Evolutionary conservation across 2,329 filamentous ascomycete species (phyloP), one percentile per base, ranked within the genome.

Genomic region (Fusarium temperatum): DNA sequence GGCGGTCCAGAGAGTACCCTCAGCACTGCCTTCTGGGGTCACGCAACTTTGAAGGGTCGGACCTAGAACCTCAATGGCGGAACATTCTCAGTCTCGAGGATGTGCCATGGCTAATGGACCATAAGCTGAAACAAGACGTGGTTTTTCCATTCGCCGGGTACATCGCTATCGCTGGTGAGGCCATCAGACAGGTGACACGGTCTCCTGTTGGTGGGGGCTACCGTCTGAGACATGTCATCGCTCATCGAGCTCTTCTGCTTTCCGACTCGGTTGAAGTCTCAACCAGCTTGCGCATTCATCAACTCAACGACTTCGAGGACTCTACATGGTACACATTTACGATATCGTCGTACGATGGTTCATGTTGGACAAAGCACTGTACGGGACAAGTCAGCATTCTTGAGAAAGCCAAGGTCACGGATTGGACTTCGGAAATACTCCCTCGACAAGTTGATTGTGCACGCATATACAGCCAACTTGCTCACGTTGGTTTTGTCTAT

Each of bases 131-230:
- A 1, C 4, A 55, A 2, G 56, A 71, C 6, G 51, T 58, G 4
- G 66, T 71, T 4, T 85, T 83, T 6, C 68, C 68, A 2, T 66
- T 70, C 3, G 56, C 60, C 1, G 66, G 55, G 2, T 71, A 71
- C 55, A 75, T 87, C 6, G 81, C 84, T 26, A 86, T 89, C 81
- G 85, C 83, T 1, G 64, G 85, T 0, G 85, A 87, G 67, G 85
- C 84, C 11, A 28, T 61, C 4, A 62, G 51, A 22, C 70, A 73
- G 17, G 24, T 53, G 9, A 56, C 44, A 14, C 55, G 18, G 6
- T 42, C 54, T 13, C 26, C 62, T n/a, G 22, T 35, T 14, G 62
- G 66, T 14, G 18, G 30, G 6, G 55, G 9, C 14, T 68, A 68
- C 9, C 62, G 62, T 3, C 26, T 68, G 32, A 24, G 48, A 24